phyloP scores from a whole-genome alignment of 352 stramenopile genomes.

The Phytophthora pisi region DNA sequence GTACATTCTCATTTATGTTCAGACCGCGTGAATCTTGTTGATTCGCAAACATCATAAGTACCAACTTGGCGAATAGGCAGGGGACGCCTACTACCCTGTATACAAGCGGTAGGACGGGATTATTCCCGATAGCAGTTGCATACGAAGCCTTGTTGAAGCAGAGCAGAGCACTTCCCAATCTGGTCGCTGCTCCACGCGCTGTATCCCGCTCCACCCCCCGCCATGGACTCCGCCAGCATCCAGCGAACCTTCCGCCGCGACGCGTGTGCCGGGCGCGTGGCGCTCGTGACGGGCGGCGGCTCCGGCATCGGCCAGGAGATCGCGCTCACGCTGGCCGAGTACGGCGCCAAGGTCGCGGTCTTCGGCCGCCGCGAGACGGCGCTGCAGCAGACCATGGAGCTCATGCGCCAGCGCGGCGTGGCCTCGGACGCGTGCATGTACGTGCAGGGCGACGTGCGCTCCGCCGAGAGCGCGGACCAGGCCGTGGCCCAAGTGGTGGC shows the following conservation, averaged over 20 bases:
- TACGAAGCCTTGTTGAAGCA: background rate
- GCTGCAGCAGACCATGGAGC: conserved; percentile 83
- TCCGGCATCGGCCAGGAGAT: conserved; percentile 96
- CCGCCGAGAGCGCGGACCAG: conserved; percentile 71
- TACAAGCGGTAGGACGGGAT: too few species aligned
- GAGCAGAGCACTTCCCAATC: background rate
- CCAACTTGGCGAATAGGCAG: too few species aligned
- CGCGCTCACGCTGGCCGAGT: conserved; percentile 89
- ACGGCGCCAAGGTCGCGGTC: conserved; percentile 92
- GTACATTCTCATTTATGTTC: too few species aligned
- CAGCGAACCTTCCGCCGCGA: conserved; percentile 61
- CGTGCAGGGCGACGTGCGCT: conserved; percentile 87
- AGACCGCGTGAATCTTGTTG: too few species aligned
- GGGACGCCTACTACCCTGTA: too few species aligned
- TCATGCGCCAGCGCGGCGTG: conserved; percentile 56
- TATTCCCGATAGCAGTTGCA: too few species aligned
- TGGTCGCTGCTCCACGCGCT: background rate
- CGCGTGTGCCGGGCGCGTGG: conserved; percentile 72
- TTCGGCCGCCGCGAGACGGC: conserved; percentile 93
- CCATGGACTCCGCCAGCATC: conserved; percentile 63
- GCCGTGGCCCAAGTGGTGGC: conserved; percentile 80
- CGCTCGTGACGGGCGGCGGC: conserved; percentile 93
- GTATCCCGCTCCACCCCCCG: background rate
- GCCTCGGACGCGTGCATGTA: conserved; percentile 35
- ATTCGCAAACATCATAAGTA: too few species aligned